Evolutionary conservation across 495 filamentous ascomycete genomes (phyloP), one percentile per base, ranked within the genome.

Genomic region (Parathielavia appendiculata): DNA sequence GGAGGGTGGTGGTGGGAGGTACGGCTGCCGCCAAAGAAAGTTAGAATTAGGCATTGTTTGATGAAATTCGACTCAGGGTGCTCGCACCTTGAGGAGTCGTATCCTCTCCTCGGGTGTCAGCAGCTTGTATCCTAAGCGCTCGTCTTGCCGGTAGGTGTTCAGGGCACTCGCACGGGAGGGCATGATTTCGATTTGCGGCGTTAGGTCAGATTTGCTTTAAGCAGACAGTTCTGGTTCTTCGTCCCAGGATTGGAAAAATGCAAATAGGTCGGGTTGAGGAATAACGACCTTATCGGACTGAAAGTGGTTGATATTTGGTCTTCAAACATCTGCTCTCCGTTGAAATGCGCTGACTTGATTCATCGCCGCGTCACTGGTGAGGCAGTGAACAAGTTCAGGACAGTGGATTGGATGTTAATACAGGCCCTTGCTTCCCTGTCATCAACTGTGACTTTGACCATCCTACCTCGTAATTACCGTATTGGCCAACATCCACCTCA

Each of bases 71-170:
- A 3, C 40, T 8, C 14, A 17, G n/a, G 5, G 9, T 17, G 22
- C 32, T 51, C 70, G 35, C 58, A 81, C 79, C 71, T 75, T 82
- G 39, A 93, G 60, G 19, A 96, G 72, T 56, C 78, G 76, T 68
- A 91, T 86, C 53, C 89, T 83, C 61, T 95, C 85, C 54, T 81
- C 72, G 9, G 79, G 72, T 34, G 76, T 81, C 51, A 96, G 76
- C 26, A 81, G 78, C 54, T 67, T 73, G 61, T 86, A 83, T 20
- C 82, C 75, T 41, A 71, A 61, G 55, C 78, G 82, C 51, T 79
- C 79, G 73, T 90, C 86, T 49, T 79, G 76, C 60, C 86, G 79
- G 65, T 91, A 86, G 23, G 82, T 69, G 36, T 84, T 63, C 50
- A 72, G 76, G 58, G 87, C 84, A 62, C 70, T 73, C 19, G 74